These are phyloP conservation scores for Eucalyptus rudis DNA, from an alignment of 345 rosid species.

Conservation along the genomic window DNA sequence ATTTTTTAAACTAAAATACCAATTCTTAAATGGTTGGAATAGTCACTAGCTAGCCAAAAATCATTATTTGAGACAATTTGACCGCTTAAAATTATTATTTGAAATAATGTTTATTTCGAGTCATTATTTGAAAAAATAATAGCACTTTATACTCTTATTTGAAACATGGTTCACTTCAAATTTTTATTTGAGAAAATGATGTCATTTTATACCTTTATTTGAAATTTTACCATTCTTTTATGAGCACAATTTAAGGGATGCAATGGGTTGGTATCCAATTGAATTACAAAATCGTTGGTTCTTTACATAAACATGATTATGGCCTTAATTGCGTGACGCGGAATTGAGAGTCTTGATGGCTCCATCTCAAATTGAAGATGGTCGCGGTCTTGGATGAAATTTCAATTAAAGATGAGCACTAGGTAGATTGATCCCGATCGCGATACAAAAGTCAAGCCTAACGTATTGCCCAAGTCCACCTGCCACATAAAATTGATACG, in stretches of 20 bases:
- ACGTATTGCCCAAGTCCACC: background rate
- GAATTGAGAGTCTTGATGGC: background rate
- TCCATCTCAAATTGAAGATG: background rate
- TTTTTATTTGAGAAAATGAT: no score
- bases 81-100: no score
- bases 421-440: rapidly evolving
- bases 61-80: no score
- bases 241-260: background rate
- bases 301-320: background rate
- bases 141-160: no score
- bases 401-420: background rate
- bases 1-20: no score
- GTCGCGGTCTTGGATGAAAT: background rate
- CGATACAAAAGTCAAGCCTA: rapidly evolving
- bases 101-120: no score
- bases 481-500: background rate
- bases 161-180: no score
- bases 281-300: background rate
- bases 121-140: no score
- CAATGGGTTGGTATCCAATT: background rate
- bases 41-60: no score
- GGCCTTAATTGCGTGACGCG: background rate
- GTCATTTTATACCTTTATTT: no score
- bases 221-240: background rate
- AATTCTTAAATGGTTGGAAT: no score